Evolutionary conservation across 768 basidiomycete genomes (phyloP).

Genomic region (Pleurotus sapidus): DNA sequence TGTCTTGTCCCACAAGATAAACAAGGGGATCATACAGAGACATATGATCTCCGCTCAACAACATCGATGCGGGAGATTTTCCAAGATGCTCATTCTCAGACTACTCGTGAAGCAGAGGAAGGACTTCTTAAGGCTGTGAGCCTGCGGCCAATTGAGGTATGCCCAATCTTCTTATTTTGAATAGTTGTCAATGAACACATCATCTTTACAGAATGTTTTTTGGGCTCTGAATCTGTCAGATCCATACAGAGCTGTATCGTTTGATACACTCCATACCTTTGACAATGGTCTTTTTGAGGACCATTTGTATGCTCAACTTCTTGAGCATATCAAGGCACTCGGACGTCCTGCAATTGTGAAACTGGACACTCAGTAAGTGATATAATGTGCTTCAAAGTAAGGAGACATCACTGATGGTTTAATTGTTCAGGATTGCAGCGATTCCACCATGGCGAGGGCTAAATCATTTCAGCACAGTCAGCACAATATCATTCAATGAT

Average conservation of each 20-base stretch:
- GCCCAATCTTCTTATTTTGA: slow-evolving; percentile 8
- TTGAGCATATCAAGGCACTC: slow-evolving; percentile 14
- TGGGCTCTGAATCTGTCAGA: slow-evolving; percentile 31
- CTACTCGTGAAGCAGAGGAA: not conserved
- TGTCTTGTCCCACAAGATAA: slow-evolving; percentile 29
- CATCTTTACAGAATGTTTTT: slow-evolving; percentile 34
- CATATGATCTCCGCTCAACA: slow-evolving; percentile 14
- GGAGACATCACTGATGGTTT: not conserved
- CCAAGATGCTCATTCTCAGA: slow-evolving; percentile 9
- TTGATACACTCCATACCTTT: slow-evolving; percentile 35
- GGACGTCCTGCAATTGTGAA: slow-evolving; percentile 13
- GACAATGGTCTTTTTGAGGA: slow-evolving; percentile 27
- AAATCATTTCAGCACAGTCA: not conserved
- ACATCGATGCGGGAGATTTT: slow-evolving; percentile 13
- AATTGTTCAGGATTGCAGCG: not conserved
- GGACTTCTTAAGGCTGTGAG: slow-evolving; percentile 17
- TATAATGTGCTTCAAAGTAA: not conserved
- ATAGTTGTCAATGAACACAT: not conserved
- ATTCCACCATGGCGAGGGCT: not conserved
- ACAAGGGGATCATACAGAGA: slow-evolving; percentile 17
- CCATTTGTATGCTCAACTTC: slow-evolving; percentile 26
- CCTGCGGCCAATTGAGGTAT: slow-evolving; percentile 20
- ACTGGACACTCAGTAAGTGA: slow-evolving; percentile 22
- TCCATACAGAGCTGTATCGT: slow-evolving; percentile 29
- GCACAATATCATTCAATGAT: slow-evolving; percentile 1